Base-by-base conservation (phyloP, 106 monocot genomes). In the Acanthochlamys bracteata region DNA sequence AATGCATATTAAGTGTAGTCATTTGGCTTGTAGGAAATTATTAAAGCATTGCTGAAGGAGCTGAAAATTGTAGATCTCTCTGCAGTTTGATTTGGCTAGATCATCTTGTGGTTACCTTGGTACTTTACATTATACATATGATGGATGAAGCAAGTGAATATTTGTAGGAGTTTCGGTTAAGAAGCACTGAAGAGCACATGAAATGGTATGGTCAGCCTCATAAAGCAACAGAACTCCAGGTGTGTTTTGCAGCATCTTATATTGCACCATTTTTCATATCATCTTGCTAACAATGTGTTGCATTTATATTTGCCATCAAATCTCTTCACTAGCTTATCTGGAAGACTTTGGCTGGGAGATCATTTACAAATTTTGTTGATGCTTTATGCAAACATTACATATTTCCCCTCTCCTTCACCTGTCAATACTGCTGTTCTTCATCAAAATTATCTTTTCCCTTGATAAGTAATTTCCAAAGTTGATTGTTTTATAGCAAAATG, bases 61-160 rank as follows among this genome's bases (percentile, higher is more conserved):
- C 76, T 92, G 63, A 99, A 86, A 73, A 79, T 92, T 56, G 98
- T 99, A 60, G 98, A 99, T 76, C 98, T 99, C 49, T 99, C 98
- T 70, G 98, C 98, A 26, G 98, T 99, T 86, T 69, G 78, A 22
- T 69, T 68, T 66, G 23, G n/a, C 4, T 42, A 25, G 57, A 49
- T 49, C 54, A 55, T 20, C 20, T 55, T 2, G 7, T 0, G 20
- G 8, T 20, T 20, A 13, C 20, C 10, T 55, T 20, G 7, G 3
- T 20, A 55, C 16, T 20, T 20, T 20, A 15, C 3, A 9, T 20
- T 20, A 0, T 55, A 55, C 20, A 6, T 33, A 33, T 33, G 33
- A 33, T 33, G 6, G 33, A 42, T 39, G 41, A 65, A 51, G 49
- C 9, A 24, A 74, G 9, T 66, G 16, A 7, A 61, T 19, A 27